Base-by-base conservation (phyloP, 768 basidiomycete genomes). In the Amanita fuliginea region DNA sequence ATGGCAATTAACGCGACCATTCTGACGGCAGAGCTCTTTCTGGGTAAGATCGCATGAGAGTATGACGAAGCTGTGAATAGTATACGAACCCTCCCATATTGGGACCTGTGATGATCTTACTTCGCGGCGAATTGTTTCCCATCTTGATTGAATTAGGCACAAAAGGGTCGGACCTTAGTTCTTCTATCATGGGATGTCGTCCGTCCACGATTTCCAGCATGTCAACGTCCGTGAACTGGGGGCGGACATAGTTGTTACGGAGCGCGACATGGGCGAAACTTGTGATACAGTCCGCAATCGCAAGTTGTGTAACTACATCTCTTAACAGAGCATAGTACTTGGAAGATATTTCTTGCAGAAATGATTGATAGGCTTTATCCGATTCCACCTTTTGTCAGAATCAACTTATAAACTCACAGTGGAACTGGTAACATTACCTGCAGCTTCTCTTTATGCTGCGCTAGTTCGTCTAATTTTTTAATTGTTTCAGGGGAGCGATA, bases 171-270 rank as follows among this genome's bases (percentile, higher is more conserved):
- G 81, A 67, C 34, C 80, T 71, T 18, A 93, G 65, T 7, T 74
- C 74, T 62, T 96, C 94, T 13, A 94, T 79, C 79, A 98, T 91
- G 0, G 95, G 95, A 68, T 99, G 95, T 9, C 92, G 75, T 0
- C 90, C 94, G n/a, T 83, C 78, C 9, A 74, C 64, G 26, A 97
- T 86, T 52, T 88, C 81, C 10, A 97, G 68, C 21, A 62, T 62
- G 42, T 81, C 76, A 24, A 80, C 77, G 6, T 81, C 75, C 0
- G 76, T 77, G 57, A 96, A 86, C 53, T 72, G 65, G 1, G 95
- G 94, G 41, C 83, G 80, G 30, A 80, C 78, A 55, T 92, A 97
- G 42, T 82, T 82, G 10, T 77, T 74, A 51, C 80, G 78, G 33
- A 85, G 68, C 1, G 90, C 87, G 3, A 93, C 82, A 40, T 76